Percentiles rank a stretch among this genome's conserved stretches.
phyloP scores from a whole-genome alignment of 2,329 filamentous ascomycete genomes.

The Hypocreales sp. region DNA sequence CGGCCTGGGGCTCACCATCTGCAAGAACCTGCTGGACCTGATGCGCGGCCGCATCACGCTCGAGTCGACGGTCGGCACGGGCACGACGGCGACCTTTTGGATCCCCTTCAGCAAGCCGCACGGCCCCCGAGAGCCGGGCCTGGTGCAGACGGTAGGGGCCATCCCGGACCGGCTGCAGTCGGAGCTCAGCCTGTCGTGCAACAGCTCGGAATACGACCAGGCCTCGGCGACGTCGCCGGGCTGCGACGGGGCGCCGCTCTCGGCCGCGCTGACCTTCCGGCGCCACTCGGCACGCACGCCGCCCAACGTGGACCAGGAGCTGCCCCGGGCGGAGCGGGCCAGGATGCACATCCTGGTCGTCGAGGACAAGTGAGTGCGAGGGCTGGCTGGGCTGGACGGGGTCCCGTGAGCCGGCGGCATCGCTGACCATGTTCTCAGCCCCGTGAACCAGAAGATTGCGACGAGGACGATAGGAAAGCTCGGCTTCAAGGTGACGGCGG shows the following conservation, averaged over 20 bases:
- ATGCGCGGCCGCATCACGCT: conserved; percentile 66
- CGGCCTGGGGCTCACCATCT: conserved; percentile 64
- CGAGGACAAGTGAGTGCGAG: conserved; percentile 67
- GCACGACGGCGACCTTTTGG: conserved; percentile 62
- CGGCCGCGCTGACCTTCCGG: conserved; percentile 11
- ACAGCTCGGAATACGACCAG: conserved; percentile 47
- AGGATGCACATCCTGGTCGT: conserved; percentile 60
- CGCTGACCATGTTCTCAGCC: conserved; percentile 14
- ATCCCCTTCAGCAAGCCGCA: conserved; percentile 63
- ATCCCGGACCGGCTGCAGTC: conserved; percentile 54
- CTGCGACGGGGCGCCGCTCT: conserved; percentile 11
- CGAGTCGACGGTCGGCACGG: conserved; percentile 48
- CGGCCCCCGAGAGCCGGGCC: conserved; percentile 25
- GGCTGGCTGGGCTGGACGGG: no score
- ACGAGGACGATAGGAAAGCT: conserved; percentile 60
- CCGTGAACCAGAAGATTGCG: conserved; percentile 63
- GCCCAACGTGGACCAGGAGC: conserved; percentile 26
- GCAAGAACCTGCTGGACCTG: conserved; percentile 63
- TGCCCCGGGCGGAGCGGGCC: conserved; percentile 41
- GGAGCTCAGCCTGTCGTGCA: conserved; percentile 48
- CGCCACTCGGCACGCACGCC: conserved; percentile 19
- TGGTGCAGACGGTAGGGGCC: conserved; percentile 42
- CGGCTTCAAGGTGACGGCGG: conserved; percentile 53
- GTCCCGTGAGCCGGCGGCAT: no score
- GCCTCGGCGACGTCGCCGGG: conserved; percentile 22